These are phyloP conservation scores for Eragrostis curvula DNA, from an alignment of 176 grass and related monocot species.

Conservation along the genomic window DNA sequence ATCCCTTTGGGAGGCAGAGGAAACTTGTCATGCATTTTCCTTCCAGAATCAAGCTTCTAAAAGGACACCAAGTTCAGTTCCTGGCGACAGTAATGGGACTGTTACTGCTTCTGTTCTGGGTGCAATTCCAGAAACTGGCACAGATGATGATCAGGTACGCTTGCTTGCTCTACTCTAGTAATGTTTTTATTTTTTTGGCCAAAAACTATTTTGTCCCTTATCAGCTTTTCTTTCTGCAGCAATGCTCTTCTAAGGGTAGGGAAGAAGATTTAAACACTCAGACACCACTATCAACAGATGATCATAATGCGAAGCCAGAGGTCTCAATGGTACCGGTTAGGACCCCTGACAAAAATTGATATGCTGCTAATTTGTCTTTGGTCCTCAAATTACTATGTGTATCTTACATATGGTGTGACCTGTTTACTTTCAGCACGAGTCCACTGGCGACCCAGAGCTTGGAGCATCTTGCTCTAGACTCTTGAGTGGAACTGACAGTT, in stretches of 20 bases:
- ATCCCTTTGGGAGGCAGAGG: slow-evolving; percentile 90
- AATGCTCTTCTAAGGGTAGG: slow-evolving; percentile 23
- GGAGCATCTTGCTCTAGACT: slow-evolving; percentile 59
- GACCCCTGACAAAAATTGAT: slow-evolving; percentile 23
- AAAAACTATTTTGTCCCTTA: slow-evolving; percentile 28
- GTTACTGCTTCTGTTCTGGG: slow-evolving; percentile 24
- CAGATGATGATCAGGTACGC: slow-evolving; percentile 47
- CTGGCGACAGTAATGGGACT: slow-evolving; percentile 30
- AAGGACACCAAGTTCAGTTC: slow-evolving; percentile 24
- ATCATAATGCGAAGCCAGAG: slow-evolving; percentile 36
- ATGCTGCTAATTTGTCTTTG: slow-evolving; percentile 14
- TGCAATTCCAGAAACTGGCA: slow-evolving; percentile 44
- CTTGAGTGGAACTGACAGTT: slow-evolving; percentile 59
- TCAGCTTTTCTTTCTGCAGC: slow-evolving; percentile 35
- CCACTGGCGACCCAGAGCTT: slow-evolving; percentile 21
- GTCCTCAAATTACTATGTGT: background rate
- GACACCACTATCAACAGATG: slow-evolving; percentile 7
- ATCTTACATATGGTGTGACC: slow-evolving; percentile 5
- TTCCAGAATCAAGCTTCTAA: slow-evolving; percentile 51
- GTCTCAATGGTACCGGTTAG: slow-evolving; percentile 33
- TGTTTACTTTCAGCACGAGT: slow-evolving; percentile 42
- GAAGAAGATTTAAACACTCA: slow-evolving; percentile 13
- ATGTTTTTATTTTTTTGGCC: slow-evolving; percentile 16
- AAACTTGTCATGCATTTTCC: slow-evolving; percentile 86
- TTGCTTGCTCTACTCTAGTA: slow-evolving; percentile 2